Evolutionary conservation across 2,329 filamentous ascomycete species (phyloP).

Genomic region (Myrmaecium sp.): DNA sequence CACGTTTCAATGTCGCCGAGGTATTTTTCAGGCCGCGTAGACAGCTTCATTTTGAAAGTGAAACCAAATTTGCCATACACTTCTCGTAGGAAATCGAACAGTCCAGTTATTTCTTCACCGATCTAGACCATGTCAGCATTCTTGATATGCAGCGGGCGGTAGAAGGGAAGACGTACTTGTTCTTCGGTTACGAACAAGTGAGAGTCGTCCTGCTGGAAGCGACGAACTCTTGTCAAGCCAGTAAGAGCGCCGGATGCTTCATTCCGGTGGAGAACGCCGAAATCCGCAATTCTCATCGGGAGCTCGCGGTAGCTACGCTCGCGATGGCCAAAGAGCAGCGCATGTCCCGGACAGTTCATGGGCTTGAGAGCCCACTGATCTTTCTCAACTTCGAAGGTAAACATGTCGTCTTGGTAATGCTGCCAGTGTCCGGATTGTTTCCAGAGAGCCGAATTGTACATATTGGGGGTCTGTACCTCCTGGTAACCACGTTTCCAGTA

Average conservation of each 20-base stretch:
- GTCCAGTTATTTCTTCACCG: constrained; percentile 54
- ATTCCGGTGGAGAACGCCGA: constrained; percentile 73
- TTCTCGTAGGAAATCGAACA: constrained; percentile 73
- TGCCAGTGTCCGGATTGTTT: constrained; percentile 91
- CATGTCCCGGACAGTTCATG: constrained; percentile 91
- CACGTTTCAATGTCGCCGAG: constrained; percentile 77
- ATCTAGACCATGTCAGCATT: constrained; percentile 25
- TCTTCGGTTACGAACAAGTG: constrained; percentile 81
- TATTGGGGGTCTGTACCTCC: constrained; percentile 90
- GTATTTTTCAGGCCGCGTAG: constrained; percentile 76
- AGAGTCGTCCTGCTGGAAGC: constrained; percentile 82
- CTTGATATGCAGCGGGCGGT: constrained; percentile 2
- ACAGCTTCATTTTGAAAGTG: constrained; percentile 86
- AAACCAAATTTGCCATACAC: constrained; percentile 76
- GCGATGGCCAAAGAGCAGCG: constrained; percentile 61
- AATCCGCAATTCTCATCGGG: constrained; percentile 73
- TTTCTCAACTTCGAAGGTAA: constrained; percentile 71
- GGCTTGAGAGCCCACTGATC: constrained; percentile 76
- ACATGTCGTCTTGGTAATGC: constrained; percentile 72
- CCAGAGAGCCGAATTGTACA: constrained; percentile 90
- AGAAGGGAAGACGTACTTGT: constrained; percentile 29
- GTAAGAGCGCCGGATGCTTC: constrained; percentile 68
- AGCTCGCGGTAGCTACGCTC: constrained; percentile 63
- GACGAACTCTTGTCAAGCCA: constrained; percentile 65
- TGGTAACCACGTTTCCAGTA: constrained; percentile 90